Conservation (phyloP, 2,329 filamentous ascomycete species). For the Talaromyces sp. region DNA sequence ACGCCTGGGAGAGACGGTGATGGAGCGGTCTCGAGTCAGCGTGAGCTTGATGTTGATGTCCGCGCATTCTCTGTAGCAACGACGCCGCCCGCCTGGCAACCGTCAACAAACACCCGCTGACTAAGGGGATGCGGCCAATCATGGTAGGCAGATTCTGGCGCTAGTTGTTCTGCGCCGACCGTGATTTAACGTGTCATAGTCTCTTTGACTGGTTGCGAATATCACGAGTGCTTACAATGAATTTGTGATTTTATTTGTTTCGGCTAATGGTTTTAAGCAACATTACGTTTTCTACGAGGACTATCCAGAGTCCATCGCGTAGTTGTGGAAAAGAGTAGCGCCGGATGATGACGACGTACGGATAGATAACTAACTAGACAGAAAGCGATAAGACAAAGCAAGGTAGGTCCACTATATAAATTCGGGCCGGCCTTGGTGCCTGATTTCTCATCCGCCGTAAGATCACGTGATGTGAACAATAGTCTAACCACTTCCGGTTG, state of each 20-base stretch:
- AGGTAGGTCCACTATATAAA: not conserved
- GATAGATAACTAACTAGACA: too few species aligned
- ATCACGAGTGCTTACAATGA: not conserved
- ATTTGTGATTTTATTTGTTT: not conserved
- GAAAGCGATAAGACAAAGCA: not conserved
- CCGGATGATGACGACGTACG: not conserved
- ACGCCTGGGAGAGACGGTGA: slow-evolving; percentile 1
- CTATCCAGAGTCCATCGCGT: not conserved
- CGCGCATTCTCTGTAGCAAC: slow-evolving; percentile 18
- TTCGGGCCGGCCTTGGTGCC: not conserved
- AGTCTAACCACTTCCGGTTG: not conserved
- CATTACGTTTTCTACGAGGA: not conserved
- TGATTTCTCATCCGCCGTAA: not conserved
- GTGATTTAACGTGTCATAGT: not conserved
- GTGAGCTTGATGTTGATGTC: slow-evolving; percentile 8
- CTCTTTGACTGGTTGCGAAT: not conserved
- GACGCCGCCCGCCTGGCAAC: slow-evolving; percentile 12
- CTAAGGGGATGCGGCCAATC: slow-evolving; percentile 2
- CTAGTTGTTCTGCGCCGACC: not conserved
- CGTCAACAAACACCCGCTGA: slow-evolving; percentile 17
- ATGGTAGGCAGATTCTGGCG: not conserved
- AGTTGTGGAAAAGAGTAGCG: not conserved
- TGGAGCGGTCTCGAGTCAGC: slow-evolving; percentile 3
- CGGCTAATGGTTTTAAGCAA: not conserved
- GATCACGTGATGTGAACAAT: not conserved